Evolutionary conservation across 371 early-diverging fungal species (phyloP), one percentile per base, ranked within the genome.

Genomic region (Dentiscutata heterogama): DNA sequence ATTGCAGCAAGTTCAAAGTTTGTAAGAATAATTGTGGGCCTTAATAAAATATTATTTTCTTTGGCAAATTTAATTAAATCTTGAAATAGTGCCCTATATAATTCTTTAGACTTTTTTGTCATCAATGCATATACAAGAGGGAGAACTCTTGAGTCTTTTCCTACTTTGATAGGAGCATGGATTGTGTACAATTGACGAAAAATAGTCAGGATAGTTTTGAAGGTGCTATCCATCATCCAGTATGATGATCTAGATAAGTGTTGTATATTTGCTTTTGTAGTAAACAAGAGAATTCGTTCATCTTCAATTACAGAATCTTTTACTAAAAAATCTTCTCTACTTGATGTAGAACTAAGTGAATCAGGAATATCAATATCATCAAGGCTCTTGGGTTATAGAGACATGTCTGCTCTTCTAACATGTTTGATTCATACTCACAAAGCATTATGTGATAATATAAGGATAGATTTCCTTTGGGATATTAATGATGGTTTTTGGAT

Each of bases 1-100:
- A 74, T 74, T 18, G 31, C 51, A 0, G 74, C 51, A 51, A n/a
- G 14, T 25, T 73, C 73, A 73, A 73, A 73, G 16, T 73, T 31
- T 10, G 73, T 74, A 25, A 74, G 14, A 54, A 74, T 74, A 11
- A 11, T 35, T 56, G 20, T 13, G 8, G 56, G 31, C 14, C 10
- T 16, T 18, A 74, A 25, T 22, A 25, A 20, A 20, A 51, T 27
- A 51, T 35, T 16, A 25, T 74, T 5, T 27, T 53, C 56, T 35
- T 74, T 29, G 14, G 39, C 42, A 25, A 54, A 74, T 4, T 74
- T 29, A 56, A 22, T 54, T 74, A 74, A 29, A 31, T 54, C 16
- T 31, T 74, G 54, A 51, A 74, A 74, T 18, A 74, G 3, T 54
- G 10, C 6, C 5, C 16, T 51, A 22, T 74, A 74, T 1, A 18